Percentiles rank a stretch among this genome's conserved stretches.
Conservation (phyloP, 2,329 filamentous ascomycete genomes). For the Ophiocordyceps polyrhachis-furcata region DNA sequence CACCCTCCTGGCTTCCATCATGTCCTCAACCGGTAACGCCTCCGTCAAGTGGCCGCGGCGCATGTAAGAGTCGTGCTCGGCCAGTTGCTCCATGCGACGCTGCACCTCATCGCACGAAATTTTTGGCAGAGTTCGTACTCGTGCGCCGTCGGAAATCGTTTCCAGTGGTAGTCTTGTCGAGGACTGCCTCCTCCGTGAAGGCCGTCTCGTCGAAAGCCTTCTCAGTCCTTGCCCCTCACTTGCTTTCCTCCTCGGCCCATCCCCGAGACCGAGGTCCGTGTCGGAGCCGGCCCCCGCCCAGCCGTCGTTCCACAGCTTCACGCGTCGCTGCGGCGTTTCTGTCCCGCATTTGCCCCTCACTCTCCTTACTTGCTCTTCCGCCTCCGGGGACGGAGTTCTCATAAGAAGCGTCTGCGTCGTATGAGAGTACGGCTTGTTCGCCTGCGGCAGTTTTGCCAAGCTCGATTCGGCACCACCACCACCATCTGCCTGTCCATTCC, state of each 20-base stretch:
- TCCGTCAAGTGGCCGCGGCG: slow-evolving; percentile 1
- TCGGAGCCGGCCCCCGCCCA: background rate
- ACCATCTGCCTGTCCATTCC: background rate
- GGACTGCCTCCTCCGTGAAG: slow-evolving; percentile 4
- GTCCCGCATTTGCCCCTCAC: background rate
- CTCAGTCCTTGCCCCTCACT: background rate
- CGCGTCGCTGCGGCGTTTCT: background rate
- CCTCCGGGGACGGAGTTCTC: slow-evolving; percentile 1
- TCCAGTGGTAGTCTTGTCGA: slow-evolving; percentile 8
- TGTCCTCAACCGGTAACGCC: slow-evolving; percentile 7
- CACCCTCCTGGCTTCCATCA: slow-evolving; percentile 8
- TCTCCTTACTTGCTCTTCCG: background rate
- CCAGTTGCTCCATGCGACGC: slow-evolving; percentile 2
- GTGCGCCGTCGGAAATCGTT: slow-evolving; percentile 5
- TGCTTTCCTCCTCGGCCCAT: background rate
- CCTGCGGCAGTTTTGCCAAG: background rate
- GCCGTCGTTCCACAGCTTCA: background rate
- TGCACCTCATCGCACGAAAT: slow-evolving; percentile 1
- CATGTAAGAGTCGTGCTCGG: slow-evolving; percentile 2
- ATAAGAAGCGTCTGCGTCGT: slow-evolving; percentile 1
- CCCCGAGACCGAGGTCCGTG: background rate
- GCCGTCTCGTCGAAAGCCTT: slow-evolving; percentile 4
- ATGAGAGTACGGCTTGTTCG: slow-evolving; percentile 1
- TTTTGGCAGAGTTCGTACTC: slow-evolving; percentile 1
- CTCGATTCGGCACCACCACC: background rate